Conservation (phyloP, 2,329 filamentous ascomycete species). For the Aspergillus ochraceoroseus region DNA sequence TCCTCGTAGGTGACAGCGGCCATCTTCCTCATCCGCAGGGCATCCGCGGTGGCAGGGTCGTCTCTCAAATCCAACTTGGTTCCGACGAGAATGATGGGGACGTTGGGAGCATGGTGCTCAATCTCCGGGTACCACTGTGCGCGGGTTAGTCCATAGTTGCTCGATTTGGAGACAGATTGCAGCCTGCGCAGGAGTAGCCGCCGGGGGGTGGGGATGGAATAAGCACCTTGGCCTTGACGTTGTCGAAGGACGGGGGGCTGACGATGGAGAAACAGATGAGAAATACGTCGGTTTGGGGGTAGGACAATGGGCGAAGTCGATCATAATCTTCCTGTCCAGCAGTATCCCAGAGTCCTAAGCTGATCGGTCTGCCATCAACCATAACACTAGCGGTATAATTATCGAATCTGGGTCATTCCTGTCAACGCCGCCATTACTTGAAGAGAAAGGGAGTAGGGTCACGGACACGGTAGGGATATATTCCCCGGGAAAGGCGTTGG, state of each 20-base stretch:
- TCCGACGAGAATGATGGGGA: slow-evolving; percentile 93
- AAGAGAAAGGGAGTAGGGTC: too few relatives aligned
- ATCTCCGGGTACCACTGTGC: slow-evolving; percentile 93
- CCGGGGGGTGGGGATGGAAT: slow-evolving; percentile 3
- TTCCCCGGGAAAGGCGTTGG: slow-evolving; percentile 98
- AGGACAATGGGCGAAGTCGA: slow-evolving; percentile 86
- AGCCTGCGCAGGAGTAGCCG: not conserved
- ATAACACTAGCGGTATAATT: slow-evolving; percentile 99
- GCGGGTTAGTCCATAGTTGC: slow-evolving; percentile 10
- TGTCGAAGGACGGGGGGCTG: slow-evolving; percentile 95
- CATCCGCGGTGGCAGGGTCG: slow-evolving; percentile 74
- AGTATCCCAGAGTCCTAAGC: slow-evolving; percentile 95
- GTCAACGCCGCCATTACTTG: too few relatives aligned
- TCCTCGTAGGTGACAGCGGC: slow-evolving; percentile 94
- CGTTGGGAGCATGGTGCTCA: slow-evolving; percentile 89
- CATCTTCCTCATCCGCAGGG: slow-evolving; percentile 86
- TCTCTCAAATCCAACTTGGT: slow-evolving; percentile 96
- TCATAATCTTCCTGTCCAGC: slow-evolving; percentile 99
- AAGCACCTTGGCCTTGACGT: slow-evolving; percentile 93
- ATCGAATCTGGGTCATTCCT: slow-evolving; percentile 64
- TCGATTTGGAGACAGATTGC: not conserved
- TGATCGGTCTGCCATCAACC: slow-evolving; percentile 97
- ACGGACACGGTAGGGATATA: slow-evolving; percentile 88
- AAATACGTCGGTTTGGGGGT: slow-evolving; percentile 97
- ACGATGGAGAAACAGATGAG: slow-evolving; percentile 98